Evolutionary conservation across 331 rosid genomes (phyloP).

Genomic region (Acacia pycnantha): DNA sequence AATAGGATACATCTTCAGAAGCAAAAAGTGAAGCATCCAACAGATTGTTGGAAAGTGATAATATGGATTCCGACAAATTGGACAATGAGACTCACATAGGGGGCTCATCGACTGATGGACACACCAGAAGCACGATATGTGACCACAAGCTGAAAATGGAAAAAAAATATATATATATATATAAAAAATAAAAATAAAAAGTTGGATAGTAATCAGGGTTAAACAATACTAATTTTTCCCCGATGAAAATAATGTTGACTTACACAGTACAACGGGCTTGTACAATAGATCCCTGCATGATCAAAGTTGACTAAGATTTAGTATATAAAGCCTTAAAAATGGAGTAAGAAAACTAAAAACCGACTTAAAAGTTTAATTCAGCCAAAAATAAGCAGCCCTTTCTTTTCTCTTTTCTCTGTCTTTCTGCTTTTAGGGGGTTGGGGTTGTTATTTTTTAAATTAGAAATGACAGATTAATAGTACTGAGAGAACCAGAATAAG

Average conservation of each 20-base stretch:
- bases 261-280: conserved; percentile 83
- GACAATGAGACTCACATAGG: conserved; percentile 60
- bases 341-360: not conserved
- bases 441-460: not conserved
- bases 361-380: not conserved
- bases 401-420: not conserved
- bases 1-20: conserved; percentile 59
- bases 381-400: not conserved
- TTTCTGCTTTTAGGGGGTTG: not conserved
- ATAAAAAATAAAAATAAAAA: too few species aligned
- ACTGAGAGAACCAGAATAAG: not conserved
- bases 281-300: conserved; percentile 67
- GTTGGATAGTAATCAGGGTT: not conserved
- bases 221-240: not conserved
- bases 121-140: conserved; percentile 91
- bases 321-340: conserved; percentile 5
- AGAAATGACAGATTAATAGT: not conserved
- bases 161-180: too few species aligned
- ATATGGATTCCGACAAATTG: conserved; percentile 68
- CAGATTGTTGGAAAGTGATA: conserved; percentile 78
- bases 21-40: conserved; percentile 73
- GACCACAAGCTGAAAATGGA: conserved; percentile 78
- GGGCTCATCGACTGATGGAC: conserved; percentile 60
- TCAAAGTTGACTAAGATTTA: conserved; percentile 15
- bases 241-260: conserved; percentile 26